Evolutionary conservation across 176 grass and related monocot species (phyloP).

Genomic region (Paspalum vaginatum): DNA sequence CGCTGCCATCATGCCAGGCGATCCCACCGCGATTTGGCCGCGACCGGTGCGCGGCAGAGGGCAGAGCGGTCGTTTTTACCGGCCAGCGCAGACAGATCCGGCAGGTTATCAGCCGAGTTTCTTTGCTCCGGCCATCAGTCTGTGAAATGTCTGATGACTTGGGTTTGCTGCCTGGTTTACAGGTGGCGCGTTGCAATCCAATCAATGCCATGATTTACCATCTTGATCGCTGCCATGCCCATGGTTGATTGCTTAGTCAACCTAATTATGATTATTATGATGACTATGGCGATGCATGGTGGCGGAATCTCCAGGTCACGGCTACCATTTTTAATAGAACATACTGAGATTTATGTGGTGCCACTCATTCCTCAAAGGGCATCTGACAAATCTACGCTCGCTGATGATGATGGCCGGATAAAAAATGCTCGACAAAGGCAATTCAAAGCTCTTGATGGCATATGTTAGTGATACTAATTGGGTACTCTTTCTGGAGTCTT

Average conservation of each 20-base stretch:
- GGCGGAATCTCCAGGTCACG: neutral
- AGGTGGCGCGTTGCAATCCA: slow-evolving; percentile 11
- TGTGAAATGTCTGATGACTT: neutral
- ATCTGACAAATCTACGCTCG: neutral
- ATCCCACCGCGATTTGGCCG: slow-evolving; percentile 1
- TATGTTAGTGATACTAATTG: too few species aligned
- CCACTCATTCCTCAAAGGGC: neutral
- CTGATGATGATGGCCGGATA: neutral
- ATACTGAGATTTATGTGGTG: neutral
- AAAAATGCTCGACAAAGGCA: too few species aligned
- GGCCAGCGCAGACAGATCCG: neutral
- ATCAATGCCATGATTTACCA: neutral
- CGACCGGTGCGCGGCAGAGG: neutral
- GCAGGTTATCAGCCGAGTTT: neutral
- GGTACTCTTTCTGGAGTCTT: too few species aligned
- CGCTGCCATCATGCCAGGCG: neutral
- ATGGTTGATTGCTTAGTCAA: neutral
- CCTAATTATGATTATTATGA: neutral
- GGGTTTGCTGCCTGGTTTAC: slow-evolving; percentile 11
- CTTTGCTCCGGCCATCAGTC: neutral
- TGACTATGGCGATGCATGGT: neutral
- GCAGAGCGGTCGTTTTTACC: neutral
- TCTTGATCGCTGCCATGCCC: neutral
- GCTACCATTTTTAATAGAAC: neutral
- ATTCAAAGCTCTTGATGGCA: too few species aligned